These are phyloP conservation scores for Trichoderma sp. DNA, from an alignment of 2,329 filamentous ascomycete genomes.

Conservation along the genomic window DNA sequence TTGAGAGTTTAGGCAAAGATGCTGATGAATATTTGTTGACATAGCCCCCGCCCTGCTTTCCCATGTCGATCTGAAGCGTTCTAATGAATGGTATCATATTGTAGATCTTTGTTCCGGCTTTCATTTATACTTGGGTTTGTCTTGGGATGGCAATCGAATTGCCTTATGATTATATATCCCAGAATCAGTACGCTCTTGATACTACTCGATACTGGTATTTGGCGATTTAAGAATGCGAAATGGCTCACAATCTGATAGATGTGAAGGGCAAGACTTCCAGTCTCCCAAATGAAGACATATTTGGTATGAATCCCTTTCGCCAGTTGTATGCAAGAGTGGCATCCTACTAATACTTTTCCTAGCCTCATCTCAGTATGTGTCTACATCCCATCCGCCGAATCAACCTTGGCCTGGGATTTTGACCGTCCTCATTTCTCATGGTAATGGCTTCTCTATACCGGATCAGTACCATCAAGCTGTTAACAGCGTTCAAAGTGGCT, in stretches of 20 bases:
- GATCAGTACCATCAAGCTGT: background rate
- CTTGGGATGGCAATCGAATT: background rate
- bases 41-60: background rate
- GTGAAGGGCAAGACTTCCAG: background rate
- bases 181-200: background rate
- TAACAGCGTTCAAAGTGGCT: background rate
- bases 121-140: background rate
- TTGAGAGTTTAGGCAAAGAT: background rate
- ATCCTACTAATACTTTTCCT: background rate
- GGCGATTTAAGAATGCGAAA: background rate
- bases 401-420: background rate
- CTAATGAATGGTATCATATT: background rate
- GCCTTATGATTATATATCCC: background rate
- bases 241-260: background rate
- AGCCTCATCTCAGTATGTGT: background rate
- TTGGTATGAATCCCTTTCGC: background rate
- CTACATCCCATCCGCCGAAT: background rate
- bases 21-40: background rate
- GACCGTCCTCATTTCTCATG: background rate
- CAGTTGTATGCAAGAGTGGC: background rate
- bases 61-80: background rate
- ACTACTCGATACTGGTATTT: background rate
- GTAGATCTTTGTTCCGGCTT: background rate
- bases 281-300: background rate
- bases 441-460: background rate